Base-by-base conservation (phyloP, 192 early-diverging fungal genomes). In the Linnemannia exigua region DNA sequence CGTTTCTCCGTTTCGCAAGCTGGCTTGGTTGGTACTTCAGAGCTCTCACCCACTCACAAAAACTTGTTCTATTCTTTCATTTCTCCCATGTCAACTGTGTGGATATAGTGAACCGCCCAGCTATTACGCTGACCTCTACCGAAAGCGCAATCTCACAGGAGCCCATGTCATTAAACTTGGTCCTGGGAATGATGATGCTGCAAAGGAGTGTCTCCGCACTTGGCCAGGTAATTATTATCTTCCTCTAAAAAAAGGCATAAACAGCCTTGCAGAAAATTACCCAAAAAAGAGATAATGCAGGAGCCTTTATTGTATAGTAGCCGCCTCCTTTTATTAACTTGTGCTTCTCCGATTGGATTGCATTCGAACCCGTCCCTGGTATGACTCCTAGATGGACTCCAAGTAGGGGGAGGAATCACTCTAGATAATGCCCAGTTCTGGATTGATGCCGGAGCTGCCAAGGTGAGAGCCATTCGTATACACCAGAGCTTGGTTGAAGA, bases 91-190 rank as follows among this genome's bases (percentile, higher is more conserved):
- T 31, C 3, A 15, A 28, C 51, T n/a, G n/a, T n/a, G n/a, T n/a
- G n/a, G n/a, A 58, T 6, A 11, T 50, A 93, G 95, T 70, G 90
- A 96, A 47, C 92, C 97, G 0, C 91, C 97, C 7, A 72, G 81
- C n/a, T 92, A 97, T 84, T 99, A 96, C 76, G 96, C 97, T 4
- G 28, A 91, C 38, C 92, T 98, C 14, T 99, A 98, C 88, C 90
- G 89, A 54, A 52, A 92, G 8, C 80, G 97, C 74, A 63, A 85
- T 48, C 92, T 99, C 20, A 87, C 80, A 2, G 97, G 98, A 22
- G 97, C 95, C 22, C 99, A 99, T 90, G 95, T 99, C 28, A 99
- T 99, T 86, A 99, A 97, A 88, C 93, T 99, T 1, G 98, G 98
- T 0, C 89, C 95, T 17, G 91, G 92, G 51, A 98, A 98, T 89